Evolutionary conservation across 768 basidiomycete genomes (phyloP).

Genomic region (Heimioporus sp.): DNA sequence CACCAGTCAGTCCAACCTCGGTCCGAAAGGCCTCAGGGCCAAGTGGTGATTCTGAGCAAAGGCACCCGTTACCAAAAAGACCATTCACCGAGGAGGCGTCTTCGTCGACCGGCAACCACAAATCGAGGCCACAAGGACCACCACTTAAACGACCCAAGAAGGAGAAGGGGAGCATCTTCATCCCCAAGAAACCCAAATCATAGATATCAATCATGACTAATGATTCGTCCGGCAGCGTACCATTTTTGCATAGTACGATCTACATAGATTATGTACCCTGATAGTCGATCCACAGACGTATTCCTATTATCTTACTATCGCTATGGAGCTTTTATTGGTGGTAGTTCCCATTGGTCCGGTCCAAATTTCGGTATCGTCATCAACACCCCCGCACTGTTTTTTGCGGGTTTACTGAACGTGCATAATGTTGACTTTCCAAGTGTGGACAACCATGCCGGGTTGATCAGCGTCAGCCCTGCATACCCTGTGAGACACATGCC

Average conservation of each 20-base stretch:
- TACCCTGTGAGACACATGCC: conserved; percentile 1
- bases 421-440: conserved; percentile 81
- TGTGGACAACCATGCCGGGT: conserved; percentile 82
- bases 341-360: conserved; percentile 83
- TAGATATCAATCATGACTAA: conserved; percentile 9
- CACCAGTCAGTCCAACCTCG: not conserved
- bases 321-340: conserved; percentile 44
- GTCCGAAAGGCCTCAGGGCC: not conserved
- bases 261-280: conserved; percentile 4
- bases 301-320: too few relatives aligned
- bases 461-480: conserved; percentile 77
- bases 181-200: conserved; percentile 53
- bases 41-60: conserved; percentile 9
- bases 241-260: not conserved
- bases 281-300: conserved; percentile 12
- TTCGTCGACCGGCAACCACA: conserved; percentile 17
- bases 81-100: conserved; percentile 15
- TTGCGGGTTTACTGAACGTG: conserved; percentile 83
- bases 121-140: conserved; percentile 20
- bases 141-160: conserved; percentile 32
- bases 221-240: not conserved
- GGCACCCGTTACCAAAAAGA: conserved; percentile 18
- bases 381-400: conserved; percentile 61
- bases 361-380: conserved; percentile 86
- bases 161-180: conserved; percentile 49